These are phyloP conservation scores for Hordeum marinum DNA, from an alignment of 176 grass and related monocot genomes.

Conservation along the genomic window DNA sequence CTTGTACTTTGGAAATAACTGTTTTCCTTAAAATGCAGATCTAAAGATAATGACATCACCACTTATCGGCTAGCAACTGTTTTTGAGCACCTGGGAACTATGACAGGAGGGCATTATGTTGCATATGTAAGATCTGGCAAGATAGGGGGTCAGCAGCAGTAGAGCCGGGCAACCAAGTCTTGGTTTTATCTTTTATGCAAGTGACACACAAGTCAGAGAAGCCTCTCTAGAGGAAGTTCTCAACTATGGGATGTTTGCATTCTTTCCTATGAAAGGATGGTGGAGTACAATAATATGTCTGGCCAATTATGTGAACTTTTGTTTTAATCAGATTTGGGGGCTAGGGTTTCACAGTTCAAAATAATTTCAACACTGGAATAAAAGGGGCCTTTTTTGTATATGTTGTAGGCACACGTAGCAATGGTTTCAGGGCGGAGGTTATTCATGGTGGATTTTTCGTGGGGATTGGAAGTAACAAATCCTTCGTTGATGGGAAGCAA, in stretches of 20 bases:
- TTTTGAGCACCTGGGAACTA: constrained; percentile 74
- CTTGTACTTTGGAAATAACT: constrained; percentile 22
- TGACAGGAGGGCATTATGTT: constrained; percentile 69
- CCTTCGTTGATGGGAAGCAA: neutral
- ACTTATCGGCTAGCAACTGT: constrained; percentile 55
- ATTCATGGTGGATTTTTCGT: no score
- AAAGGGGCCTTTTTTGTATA: no score
- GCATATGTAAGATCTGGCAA: constrained; percentile 59
- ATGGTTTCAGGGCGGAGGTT: no score
- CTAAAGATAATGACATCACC: constrained; percentile 42
- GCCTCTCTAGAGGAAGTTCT: constrained; percentile 57
- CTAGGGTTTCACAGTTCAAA: no score
- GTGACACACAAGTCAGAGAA: constrained; percentile 49
- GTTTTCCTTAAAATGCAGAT: constrained; percentile 39
- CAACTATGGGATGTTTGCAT: constrained; percentile 50
- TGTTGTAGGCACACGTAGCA: no score
- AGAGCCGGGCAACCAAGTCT: constrained; percentile 13
- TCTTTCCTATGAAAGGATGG: constrained; percentile 61
- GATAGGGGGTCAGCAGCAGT: constrained; percentile 32
- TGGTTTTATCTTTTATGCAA: constrained; percentile 53
- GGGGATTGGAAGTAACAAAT: no score
- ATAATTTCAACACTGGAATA: no score
- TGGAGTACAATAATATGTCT: neutral
- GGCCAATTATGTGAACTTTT: neutral
- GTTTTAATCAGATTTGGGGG: no score